phyloP scores from a whole-genome alignment of 2,329 filamentous ascomycete genomes.

The Byssothecium circinans region DNA sequence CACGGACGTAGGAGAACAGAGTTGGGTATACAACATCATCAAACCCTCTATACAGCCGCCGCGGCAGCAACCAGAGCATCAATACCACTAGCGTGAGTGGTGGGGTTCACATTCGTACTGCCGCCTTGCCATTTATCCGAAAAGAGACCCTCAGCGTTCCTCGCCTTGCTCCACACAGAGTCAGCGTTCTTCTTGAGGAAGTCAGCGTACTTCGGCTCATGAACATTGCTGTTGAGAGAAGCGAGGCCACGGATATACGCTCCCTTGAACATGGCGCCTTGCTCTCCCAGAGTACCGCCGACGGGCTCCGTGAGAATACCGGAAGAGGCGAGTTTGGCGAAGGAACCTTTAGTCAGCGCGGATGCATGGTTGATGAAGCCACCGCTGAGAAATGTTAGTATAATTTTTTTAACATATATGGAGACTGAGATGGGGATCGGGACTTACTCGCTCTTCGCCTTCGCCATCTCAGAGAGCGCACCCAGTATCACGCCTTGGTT shows the following conservation, averaged over 20 bases:
- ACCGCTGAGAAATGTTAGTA: background rate
- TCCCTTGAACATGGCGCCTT: constrained; percentile 42
- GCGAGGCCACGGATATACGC: constrained; percentile 40
- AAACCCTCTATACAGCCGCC: background rate
- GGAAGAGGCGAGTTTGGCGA: constrained; percentile 26
- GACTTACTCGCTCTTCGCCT: constrained; percentile 43
- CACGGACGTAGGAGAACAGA: too few relatives aligned
- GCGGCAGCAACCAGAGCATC: constrained; percentile 63
- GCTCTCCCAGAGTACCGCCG: constrained; percentile 24
- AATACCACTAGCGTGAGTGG: constrained; percentile 65
- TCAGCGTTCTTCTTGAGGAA: constrained; percentile 41
- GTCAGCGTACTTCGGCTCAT: constrained; percentile 21
- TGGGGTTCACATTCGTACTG: constrained; percentile 51
- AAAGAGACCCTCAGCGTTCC: constrained; percentile 49
- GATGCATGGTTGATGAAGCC: constrained; percentile 22
- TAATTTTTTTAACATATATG: background rate
- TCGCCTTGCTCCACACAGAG: constrained; percentile 31
- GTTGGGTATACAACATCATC: background rate
- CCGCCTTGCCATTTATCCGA: constrained; percentile 64
- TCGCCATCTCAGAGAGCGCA: constrained; percentile 56
- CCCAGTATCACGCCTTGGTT: constrained; percentile 63
- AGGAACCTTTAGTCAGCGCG: constrained; percentile 30
- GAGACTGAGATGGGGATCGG: background rate
- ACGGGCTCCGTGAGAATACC: constrained; percentile 40
- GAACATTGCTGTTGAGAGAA: constrained; percentile 30